Percentiles rank a stretch among this genome's conserved stretches.
phyloP scores from a whole-genome alignment of 225 moss, liverwort and hornwort genomes.

The Pseudoscleropodium purum region DNA sequence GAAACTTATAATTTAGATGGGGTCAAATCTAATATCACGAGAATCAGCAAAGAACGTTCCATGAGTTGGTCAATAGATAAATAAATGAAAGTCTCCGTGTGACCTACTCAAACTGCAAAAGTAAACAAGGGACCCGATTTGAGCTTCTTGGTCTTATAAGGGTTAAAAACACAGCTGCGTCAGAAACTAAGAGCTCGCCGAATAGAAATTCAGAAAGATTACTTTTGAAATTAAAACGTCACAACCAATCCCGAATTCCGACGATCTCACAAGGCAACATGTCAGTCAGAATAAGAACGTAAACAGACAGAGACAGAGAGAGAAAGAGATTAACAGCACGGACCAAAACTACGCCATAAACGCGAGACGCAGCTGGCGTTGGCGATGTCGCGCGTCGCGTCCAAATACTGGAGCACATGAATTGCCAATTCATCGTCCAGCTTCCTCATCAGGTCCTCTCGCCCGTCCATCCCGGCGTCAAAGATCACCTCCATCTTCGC shows the following conservation, averaged over 20 bases:
- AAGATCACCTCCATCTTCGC: slow-evolving; percentile 16
- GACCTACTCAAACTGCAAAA: background rate
- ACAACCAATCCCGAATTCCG: background rate
- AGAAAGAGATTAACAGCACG: background rate
- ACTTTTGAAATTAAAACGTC: background rate
- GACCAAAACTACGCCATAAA: slow-evolving; percentile 61
- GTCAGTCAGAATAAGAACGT: background rate
- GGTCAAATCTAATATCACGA: background rate
- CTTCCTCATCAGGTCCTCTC: slow-evolving; percentile 41
- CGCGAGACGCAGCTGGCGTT: slow-evolving; percentile 43
- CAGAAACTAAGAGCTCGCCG: background rate
- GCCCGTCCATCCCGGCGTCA: slow-evolving; percentile 17
- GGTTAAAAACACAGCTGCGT: background rate
- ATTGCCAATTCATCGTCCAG: slow-evolving; percentile 63
- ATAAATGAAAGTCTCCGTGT: background rate
- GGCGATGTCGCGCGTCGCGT: slow-evolving; percentile 42
- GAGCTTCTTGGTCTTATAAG: background rate
- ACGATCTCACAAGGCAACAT: background rate
- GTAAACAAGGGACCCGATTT: background rate
- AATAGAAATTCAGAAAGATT: background rate
- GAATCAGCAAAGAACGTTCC: background rate
- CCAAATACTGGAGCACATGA: slow-evolving; percentile 54
- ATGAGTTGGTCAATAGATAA: background rate
- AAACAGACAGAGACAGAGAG: background rate
- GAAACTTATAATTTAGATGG: background rate